phyloP scores from a whole-genome alignment of 2,329 filamentous ascomycete genomes.

The Colletotrichum phormii region DNA sequence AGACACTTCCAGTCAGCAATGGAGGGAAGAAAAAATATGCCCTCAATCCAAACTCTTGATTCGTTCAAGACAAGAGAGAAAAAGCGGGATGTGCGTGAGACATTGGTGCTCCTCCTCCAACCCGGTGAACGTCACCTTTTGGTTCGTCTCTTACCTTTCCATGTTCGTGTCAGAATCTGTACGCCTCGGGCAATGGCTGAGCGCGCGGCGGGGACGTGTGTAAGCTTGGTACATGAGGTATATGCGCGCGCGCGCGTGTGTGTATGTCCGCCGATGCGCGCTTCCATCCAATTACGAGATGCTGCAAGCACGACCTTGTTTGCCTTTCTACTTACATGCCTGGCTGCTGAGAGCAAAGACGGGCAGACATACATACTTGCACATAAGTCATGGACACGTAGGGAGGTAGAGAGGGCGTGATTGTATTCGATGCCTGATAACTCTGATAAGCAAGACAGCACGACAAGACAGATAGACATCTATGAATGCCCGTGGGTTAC shows the following conservation, averaged over 20 bases:
- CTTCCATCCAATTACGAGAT: background rate
- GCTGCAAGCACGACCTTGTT: background rate
- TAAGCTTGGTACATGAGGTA: background rate
- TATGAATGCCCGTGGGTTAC: too few relatives aligned
- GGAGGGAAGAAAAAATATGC: background rate
- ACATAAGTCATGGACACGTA: background rate
- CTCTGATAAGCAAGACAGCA: background rate
- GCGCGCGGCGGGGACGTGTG: background rate
- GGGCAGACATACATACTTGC: too few relatives aligned
- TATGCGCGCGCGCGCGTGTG: background rate
- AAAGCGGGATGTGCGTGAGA: constrained; percentile 18
- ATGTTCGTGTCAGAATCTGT: constrained; percentile 31
- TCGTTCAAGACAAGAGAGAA: background rate
- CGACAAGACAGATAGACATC: background rate
- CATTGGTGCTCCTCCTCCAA: background rate
- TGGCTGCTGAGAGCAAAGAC: background rate
- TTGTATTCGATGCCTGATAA: background rate
- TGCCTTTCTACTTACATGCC: background rate
- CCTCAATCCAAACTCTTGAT: background rate
- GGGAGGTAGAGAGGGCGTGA: background rate
- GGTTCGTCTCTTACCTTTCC: background rate
- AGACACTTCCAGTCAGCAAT: background rate
- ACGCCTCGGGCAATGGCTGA: constrained; percentile 34
- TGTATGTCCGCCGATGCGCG: background rate
- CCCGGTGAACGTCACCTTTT: too few relatives aligned